A percentile compares a stretch with the other conserved stretches of the same genome.
Evolutionary conservation across 257 asterid genomes (phyloP).

Genomic region (Nemophila menziesii): DNA sequence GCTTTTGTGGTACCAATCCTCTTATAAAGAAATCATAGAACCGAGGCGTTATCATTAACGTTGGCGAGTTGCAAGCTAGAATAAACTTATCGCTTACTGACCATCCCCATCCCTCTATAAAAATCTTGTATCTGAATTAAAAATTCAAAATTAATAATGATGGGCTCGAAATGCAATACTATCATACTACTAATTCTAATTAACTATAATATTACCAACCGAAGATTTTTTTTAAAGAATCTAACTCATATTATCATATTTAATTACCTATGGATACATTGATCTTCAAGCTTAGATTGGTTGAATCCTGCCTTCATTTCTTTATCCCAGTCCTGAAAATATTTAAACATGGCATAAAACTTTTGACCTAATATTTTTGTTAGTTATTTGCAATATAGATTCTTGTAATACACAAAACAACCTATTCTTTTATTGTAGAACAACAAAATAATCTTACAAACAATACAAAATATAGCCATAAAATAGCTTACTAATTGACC

Average conservation of each 20-base stretch:
- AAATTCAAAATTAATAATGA: too few species aligned
- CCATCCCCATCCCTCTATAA: conserved; percentile 86
- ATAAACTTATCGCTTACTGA: conserved; percentile 85
- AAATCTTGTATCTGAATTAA: conserved; percentile 61
- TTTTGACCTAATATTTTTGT: background rate
- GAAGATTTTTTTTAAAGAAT: too few species aligned
- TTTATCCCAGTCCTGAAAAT: conserved; percentile 18
- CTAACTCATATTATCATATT: too few species aligned
- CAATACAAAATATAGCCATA: too few species aligned
- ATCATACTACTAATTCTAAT: too few species aligned
- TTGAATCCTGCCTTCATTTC: conserved; percentile 17
- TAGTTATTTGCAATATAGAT: too few species aligned
- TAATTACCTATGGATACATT: conserved; percentile 23
- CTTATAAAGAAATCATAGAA: conserved; percentile 73
- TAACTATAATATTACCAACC: too few species aligned
- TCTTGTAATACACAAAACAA: too few species aligned
- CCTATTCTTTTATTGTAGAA: too few species aligned
- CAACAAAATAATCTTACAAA: too few species aligned
- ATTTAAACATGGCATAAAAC: background rate
- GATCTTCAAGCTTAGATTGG: conserved; percentile 24
- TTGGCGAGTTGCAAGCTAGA: conserved; percentile 73
- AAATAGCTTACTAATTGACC: too few species aligned
- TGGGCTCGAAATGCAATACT: too few species aligned
- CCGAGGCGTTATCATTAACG: conserved; percentile 49
- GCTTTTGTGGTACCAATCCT: conserved; percentile 62